Percentiles rank a stretch among this genome's conserved stretches.
Conservation (phyloP, 2,329 filamentous ascomycete species). For the Clonostachys byssicola region DNA sequence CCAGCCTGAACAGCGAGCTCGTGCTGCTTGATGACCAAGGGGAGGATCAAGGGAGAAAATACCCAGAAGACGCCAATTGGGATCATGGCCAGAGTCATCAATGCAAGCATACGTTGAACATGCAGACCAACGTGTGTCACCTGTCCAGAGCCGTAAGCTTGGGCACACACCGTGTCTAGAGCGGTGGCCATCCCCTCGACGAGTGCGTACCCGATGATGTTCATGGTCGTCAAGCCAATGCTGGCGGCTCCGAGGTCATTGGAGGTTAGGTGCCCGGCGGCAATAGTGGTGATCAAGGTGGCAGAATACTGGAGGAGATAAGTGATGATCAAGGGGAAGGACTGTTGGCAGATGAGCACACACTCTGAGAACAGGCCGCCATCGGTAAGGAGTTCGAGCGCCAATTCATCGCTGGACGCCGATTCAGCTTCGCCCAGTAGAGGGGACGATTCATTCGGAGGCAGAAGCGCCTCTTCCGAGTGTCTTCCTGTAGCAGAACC, state of each 20-base stretch:
- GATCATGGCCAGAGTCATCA: slow-evolving; percentile 42
- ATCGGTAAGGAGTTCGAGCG: no score
- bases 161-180: slow-evolving; percentile 4
- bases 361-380: no score
- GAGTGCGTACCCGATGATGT: slow-evolving; percentile 45
- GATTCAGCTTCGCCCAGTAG: no score
- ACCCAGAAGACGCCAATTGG: slow-evolving; percentile 46
- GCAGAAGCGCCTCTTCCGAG: no score
- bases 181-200: slow-evolving; percentile 3
- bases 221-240: slow-evolving; percentile 47
- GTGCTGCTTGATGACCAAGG: slow-evolving; percentile 38
- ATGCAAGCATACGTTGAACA: slow-evolving; percentile 44
- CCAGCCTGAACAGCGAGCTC: slow-evolving; percentile 43
- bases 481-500: no score
- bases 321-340: slow-evolving; percentile 43
- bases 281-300: slow-evolving; percentile 43
- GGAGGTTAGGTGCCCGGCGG: slow-evolving; percentile 45
- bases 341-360: slow-evolving; percentile 7
- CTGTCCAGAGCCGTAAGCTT: slow-evolving; percentile 24
- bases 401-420: no score
- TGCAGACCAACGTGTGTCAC: slow-evolving; percentile 43
- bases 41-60: slow-evolving; percentile 38
- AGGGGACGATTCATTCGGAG: no score
- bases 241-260: slow-evolving; percentile 48
- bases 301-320: slow-evolving; percentile 51